phyloP scores from a whole-genome alignment of 768 basidiomycete genomes.

The Russula ochroleuca region DNA sequence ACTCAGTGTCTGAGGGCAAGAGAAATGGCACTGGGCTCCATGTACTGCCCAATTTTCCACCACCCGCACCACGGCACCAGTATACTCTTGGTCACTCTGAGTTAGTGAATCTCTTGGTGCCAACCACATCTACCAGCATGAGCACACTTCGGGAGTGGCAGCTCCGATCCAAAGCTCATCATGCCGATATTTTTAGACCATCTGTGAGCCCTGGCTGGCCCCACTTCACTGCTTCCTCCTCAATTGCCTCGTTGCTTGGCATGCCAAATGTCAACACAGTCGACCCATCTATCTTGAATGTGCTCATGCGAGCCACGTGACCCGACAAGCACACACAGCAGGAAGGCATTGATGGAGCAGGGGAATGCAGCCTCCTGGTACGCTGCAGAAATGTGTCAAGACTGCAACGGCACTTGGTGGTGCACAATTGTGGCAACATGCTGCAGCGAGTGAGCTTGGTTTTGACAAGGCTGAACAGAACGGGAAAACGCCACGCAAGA shows the following conservation, averaged over 20 bases:
- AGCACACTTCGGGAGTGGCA: conserved; percentile 55
- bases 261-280: conserved; percentile 35
- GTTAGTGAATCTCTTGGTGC: conserved; percentile 40
- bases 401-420: conserved; percentile 45
- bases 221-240: conserved; percentile 39
- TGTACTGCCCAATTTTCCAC: conserved; percentile 9
- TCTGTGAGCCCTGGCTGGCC: conserved; percentile 62
- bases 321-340: conserved; percentile 42
- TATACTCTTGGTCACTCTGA: conserved; percentile 30
- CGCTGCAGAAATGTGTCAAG: conserved; percentile 71
- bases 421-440: conserved; percentile 76
- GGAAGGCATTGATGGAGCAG: conserved; percentile 28
- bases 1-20: conserved; percentile 65
- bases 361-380: conserved; percentile 70
- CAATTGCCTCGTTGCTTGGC: conserved; percentile 40
- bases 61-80: conserved; percentile 19
- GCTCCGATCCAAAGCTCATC: conserved; percentile 65
- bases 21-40: conserved; percentile 30
- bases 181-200: conserved; percentile 61
- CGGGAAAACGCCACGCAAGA: conserved; percentile 59
- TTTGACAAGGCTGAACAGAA: conserved; percentile 38
- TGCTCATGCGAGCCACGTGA: conserved; percentile 48
- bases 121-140: conserved; percentile 57
- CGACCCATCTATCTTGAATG: conserved; percentile 69
- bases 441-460: conserved; percentile 64